Evolutionary conservation across 768 basidiomycete genomes (phyloP), one percentile per base, ranked within the genome.

Genomic region (Vishniacozyma victoriae): DNA sequence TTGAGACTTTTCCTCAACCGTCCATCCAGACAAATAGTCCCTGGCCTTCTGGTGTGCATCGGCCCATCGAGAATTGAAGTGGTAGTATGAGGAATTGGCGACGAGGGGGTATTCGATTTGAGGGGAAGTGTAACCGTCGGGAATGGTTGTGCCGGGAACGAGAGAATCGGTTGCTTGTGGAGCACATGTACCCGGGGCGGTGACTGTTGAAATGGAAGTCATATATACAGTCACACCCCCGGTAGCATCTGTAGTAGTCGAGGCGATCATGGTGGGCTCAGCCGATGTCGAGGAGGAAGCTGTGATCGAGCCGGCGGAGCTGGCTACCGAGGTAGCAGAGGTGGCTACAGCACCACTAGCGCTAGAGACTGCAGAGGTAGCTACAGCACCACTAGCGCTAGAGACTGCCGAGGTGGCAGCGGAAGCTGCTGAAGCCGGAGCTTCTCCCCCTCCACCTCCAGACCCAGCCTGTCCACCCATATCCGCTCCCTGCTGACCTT

Each of bases 1-100:
- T 46, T 76, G 76, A 23, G 81, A 77, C 59, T 82, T 81, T 52
- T 83, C 80, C 47, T 79, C 73, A 5, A 79, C 57, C 2, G 79
- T 78, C 51, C 80, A 72, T 46, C 79, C 76, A 23, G 55, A 40
- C 15, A 85, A 73, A 42, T 57, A 60, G 0, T 29, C 44, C 23
- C 52, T 33, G 2, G 73, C 74, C 13, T 62, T 59, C 0, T 18
- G 23, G 23, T 72, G 63, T 2, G 72, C 72, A 1, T 46, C 41
- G 2, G 49, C 44, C 73, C 73, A 74, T 31, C 25, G 15, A 2
- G 47, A 19, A 1, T 56, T 55, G 18, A 22, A 24, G 27, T 53
- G 19, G 18, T 19, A 6, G 5, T n/a, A 26, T 6, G 20, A 24
- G 18, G 26, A n/a, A 27, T 44, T 35, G 14, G 33, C 2, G 5